Evolutionary conservation across 129 eudicot species (phyloP).

Genomic region (Lactuca saligna): DNA sequence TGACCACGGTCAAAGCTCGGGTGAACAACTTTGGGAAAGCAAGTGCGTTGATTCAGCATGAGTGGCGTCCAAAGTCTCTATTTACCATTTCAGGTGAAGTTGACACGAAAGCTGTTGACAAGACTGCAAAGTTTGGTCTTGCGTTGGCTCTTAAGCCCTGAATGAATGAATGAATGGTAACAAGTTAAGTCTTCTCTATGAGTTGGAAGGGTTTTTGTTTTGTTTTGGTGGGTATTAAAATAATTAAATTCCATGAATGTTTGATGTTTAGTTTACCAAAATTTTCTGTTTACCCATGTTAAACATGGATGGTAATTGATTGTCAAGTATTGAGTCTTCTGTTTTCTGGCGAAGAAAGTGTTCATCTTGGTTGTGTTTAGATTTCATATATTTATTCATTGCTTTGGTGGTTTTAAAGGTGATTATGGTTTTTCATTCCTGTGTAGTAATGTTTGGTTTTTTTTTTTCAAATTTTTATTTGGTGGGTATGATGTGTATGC

Average conservation of each 20-base stretch:
- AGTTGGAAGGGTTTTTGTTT: constrained; percentile 30
- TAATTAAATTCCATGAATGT: constrained; percentile 25
- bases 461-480: too few relatives aligned
- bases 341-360: too few relatives aligned
- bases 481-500: too few relatives aligned
- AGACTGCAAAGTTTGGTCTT: constrained; percentile 86
- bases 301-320: constrained; percentile 10
- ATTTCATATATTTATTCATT: too few relatives aligned
- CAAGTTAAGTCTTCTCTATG: background rate
- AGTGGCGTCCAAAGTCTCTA: constrained; percentile 87
- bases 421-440: too few relatives aligned
- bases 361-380: too few relatives aligned
- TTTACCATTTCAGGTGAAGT: constrained; percentile 77
- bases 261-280: constrained; percentile 14
- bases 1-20: constrained; percentile 71
- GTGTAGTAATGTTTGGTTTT: too few relatives aligned
- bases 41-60: constrained; percentile 78
- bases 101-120: constrained; percentile 75
- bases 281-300: background rate
- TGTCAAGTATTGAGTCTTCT: too few relatives aligned
- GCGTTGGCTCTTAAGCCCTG: constrained; percentile 90
- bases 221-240: constrained; percentile 41
- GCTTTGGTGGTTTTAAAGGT: too few relatives aligned
- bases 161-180: constrained; percentile 1
- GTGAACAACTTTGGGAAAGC: constrained; percentile 80